A percentile compares a stretch with the other conserved stretches of the same genome.
Evolutionary conservation across 148 eudicot species (phyloP).

Genomic region (Talinum fruticosum): DNA sequence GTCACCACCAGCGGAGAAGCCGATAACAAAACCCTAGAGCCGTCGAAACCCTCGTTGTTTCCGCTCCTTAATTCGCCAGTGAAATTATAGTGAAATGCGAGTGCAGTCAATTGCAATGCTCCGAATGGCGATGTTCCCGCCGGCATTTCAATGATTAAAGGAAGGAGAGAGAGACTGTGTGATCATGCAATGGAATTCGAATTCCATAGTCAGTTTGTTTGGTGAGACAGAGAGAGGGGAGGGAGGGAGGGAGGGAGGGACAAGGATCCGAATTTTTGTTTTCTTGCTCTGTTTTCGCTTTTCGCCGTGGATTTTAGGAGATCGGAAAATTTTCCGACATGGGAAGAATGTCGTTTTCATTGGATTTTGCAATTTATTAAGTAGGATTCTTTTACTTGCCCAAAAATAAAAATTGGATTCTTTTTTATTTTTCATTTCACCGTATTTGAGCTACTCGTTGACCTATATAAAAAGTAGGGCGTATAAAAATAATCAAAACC

Average conservation of each 20-base stretch:
- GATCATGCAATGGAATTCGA: slow-evolving; percentile 15
- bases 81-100: slow-evolving; percentile 34
- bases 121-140: slow-evolving; percentile 27
- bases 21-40: slow-evolving; percentile 65
- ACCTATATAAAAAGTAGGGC: no score
- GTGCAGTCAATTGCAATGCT: slow-evolving; percentile 47
- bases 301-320: neutral
- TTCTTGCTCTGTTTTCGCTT: neutral
- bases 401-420: no score
- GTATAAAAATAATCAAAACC: no score
- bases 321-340: neutral
- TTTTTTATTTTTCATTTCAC: neutral
- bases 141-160: slow-evolving; percentile 55
- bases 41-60: slow-evolving; percentile 47
- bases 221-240: neutral
- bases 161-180: slow-evolving; percentile 1
- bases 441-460: no score
- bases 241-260: neutral
- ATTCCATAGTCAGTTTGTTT: slow-evolving; percentile 11
- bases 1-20: slow-evolving; percentile 61
- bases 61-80: slow-evolving; percentile 47
- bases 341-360: neutral
- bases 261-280: neutral
- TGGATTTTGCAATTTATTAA: neutral
- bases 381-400: neutral